Evolutionary conservation across 495 filamentous ascomycete genomes (phyloP), one percentile per base, ranked within the genome.

Genomic region (Neurospora tetraspora): DNA sequence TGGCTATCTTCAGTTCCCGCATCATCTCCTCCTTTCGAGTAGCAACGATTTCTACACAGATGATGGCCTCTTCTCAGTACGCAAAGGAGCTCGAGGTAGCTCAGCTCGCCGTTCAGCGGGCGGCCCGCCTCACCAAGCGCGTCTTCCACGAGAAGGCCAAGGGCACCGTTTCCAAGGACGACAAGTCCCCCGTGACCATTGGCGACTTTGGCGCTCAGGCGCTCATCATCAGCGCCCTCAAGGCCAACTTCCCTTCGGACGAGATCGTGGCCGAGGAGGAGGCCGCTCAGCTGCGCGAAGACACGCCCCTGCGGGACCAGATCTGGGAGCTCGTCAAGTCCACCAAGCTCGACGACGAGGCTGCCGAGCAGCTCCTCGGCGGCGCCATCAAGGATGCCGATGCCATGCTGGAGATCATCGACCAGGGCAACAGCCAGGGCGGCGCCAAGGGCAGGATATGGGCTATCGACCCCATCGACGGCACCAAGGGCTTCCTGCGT

Each of bases 161-260:
- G 84, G 94, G 94, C 72, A 97, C 96, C 71, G 86, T 96, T 40
- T 92, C 91, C 76, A 99, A 98, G 85, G 91, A 92, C 80, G 96
- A 99, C 84, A 91, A 90, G 75, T 98, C 96, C 34, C 96, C 96
- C 73, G 96, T 99, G 75, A 99, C 96, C 39, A 94, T 98, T 75
- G 96, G 94, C 79, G 96, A 99, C 84, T 98, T 97, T 78, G 96
- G 96, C 76, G 96, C 96, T 71, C 96, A 99, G 84, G 96, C 96
- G 43, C 87, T 98, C 74, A 96, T 98, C 79, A 97, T 98, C 76
- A 87, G 89, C 72, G 94, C 96, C 68, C 89, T 99, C 73, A 89
- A 90, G 82, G 87, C 91, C 81, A 92, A 92, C 80, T 98, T 99
- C 85, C 96, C 96, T 45, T 78, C 88, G 16, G 96, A 99, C 78